phyloP scores from a whole-genome alignment of 192 early-diverging fungal genomes.

The Rhizoclosmatium globosum region DNA sequence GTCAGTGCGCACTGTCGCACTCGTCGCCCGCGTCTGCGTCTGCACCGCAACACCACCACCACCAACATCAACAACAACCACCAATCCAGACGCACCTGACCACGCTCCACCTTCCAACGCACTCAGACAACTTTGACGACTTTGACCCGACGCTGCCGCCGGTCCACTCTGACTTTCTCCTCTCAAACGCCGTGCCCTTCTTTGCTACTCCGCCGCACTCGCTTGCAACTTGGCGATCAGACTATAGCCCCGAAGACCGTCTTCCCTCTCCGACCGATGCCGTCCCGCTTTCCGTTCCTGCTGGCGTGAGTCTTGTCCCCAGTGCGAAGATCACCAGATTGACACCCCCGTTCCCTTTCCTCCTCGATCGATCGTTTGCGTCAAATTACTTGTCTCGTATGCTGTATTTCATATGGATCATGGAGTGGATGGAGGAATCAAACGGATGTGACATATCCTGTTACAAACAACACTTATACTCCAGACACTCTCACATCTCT shows the following conservation, averaged over 20 bases:
- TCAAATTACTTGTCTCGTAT: no score
- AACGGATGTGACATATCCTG: no score
- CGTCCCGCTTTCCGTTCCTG: not conserved
- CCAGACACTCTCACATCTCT: no score
- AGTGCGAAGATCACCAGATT: no score
- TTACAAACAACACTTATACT: no score
- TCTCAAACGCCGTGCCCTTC: constrained; percentile 18
- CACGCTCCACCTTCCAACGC: not conserved
- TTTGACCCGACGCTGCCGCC: constrained; percentile 30
- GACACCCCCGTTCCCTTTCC: no score
- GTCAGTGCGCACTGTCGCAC: constrained; percentile 26
- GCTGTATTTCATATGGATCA: no score
- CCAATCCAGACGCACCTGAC: not conserved
- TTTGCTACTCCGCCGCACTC: not conserved
- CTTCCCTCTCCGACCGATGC: constrained; percentile 5
- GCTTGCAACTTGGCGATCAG: not conserved
- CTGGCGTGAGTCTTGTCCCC: no score
- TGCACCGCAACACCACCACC: not conserved
- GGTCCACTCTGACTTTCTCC: constrained; percentile 21
- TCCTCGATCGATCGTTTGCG: no score
- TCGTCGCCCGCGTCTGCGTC: not conserved
- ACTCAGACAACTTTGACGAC: constrained; percentile 19
- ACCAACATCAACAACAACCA: not conserved
- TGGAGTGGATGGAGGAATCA: no score
- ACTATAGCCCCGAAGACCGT: constrained; percentile 17